Percentiles rank a stretch among this genome's conserved stretches.
These are phyloP conservation scores for Paramecium tetraurelia DNA, from an alignment of 73 alveolate species.

Conservation along the genomic window DNA sequence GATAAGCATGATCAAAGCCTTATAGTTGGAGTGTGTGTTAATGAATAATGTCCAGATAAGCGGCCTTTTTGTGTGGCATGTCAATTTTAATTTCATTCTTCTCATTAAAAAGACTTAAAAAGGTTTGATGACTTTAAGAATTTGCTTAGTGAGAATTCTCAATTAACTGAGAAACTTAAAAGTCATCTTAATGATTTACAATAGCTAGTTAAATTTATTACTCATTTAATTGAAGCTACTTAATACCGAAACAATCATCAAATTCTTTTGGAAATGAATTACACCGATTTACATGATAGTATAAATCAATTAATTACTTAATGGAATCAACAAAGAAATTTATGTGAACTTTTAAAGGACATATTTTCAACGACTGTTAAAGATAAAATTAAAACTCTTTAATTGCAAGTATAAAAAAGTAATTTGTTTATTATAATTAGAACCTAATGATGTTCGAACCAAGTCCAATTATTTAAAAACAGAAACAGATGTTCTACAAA, in stretches of 20 bases:
- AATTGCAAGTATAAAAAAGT: background rate
- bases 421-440: too few species aligned
- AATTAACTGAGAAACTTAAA: background rate
- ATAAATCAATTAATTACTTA: background rate
- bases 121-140: background rate
- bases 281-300: background rate
- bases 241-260: background rate
- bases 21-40: background rate
- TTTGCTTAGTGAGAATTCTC: background rate
- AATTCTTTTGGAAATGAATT: background rate
- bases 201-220: background rate
- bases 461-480: too few species aligned
- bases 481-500: too few species aligned
- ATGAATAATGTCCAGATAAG: background rate
- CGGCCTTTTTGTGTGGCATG: background rate
- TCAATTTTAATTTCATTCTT: background rate
- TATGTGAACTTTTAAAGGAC: background rate
- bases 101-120: background rate
- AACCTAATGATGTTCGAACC: background rate
- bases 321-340: background rate
- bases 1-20: background rate
- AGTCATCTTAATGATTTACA: background rate
- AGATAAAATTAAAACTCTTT: background rate
- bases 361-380: background rate
- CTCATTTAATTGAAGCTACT: background rate